These are phyloP conservation scores for Halophytophthora polymorphica DNA, from an alignment of 352 stramenopile species.

Conservation along the genomic window DNA sequence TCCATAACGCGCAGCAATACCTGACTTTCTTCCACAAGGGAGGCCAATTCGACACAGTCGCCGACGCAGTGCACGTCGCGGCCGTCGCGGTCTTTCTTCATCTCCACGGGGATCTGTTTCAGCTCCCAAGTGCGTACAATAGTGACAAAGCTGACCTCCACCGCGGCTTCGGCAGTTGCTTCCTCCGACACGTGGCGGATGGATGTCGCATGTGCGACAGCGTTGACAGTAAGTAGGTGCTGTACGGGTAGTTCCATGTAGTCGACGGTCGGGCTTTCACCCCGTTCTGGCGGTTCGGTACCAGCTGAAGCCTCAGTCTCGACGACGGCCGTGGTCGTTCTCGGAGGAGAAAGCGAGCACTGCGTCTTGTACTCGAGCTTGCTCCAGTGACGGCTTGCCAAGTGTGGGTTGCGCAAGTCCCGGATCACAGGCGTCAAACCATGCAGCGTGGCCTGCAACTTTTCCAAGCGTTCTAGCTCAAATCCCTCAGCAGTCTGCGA, in stretches of 20 bases:
- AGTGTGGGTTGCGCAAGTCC: conserved; percentile 53
- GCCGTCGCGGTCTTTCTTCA: conserved; percentile 58
- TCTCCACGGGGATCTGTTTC: conserved; percentile 43
- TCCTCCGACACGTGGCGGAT: conserved; percentile 73
- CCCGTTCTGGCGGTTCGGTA: background rate
- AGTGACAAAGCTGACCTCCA: conserved; percentile 55
- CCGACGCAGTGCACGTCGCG: conserved; percentile 51
- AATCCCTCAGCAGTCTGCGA: conserved; percentile 9
- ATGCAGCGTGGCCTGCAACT: conserved; percentile 39
- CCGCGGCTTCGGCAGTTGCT: conserved; percentile 60
- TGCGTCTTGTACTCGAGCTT: conserved; percentile 74
- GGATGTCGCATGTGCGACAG: conserved; percentile 27
- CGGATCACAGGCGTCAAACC: conserved; percentile 49
- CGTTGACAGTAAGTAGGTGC: conserved; percentile 50
- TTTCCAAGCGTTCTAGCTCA: conserved; percentile 36
- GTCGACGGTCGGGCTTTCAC: background rate
- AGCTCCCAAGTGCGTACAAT: conserved; percentile 56
- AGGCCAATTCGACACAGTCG: conserved; percentile 52
- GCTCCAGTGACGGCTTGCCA: conserved; percentile 65
- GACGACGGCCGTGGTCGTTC: background rate
- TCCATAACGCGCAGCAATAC: conserved; percentile 73
- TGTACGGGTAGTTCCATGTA: conserved; percentile 40
- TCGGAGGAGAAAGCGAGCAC: conserved; percentile 27
- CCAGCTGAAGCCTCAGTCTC: conserved; percentile 4
- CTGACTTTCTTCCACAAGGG: conserved; percentile 68